Conservation (phyloP, 2,329 filamentous ascomycete species). For the Trichoderma koningiopsis region DNA sequence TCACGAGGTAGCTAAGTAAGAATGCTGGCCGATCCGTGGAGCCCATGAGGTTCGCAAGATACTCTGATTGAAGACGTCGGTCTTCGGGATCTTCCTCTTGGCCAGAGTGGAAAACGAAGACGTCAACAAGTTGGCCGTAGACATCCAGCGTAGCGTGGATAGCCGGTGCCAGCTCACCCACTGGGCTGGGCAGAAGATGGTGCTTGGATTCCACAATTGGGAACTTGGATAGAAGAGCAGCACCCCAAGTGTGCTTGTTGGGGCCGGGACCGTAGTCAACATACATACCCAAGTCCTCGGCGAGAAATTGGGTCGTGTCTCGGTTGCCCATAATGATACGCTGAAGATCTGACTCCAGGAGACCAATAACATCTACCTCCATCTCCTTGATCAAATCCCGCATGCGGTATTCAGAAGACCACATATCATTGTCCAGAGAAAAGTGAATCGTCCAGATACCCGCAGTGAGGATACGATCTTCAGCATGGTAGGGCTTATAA, state of each 20-base stretch:
- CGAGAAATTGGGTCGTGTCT: constrained; percentile 91
- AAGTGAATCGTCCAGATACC: constrained; percentile 99
- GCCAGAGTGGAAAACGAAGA: constrained; percentile 98
- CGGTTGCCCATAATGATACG: constrained; percentile 99
- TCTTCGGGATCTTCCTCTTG: constrained; percentile 97
- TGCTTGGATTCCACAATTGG: constrained; percentile 97
- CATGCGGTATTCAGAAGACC: constrained; percentile 93
- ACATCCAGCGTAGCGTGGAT: constrained; percentile 96
- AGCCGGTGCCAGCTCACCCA: constrained; percentile 91
- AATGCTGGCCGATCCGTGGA: constrained; percentile 77
- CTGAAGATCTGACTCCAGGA: constrained; percentile 90
- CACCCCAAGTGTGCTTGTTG: constrained; percentile 98
- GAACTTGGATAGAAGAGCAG: constrained; percentile 91
- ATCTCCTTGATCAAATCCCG: constrained; percentile 86
- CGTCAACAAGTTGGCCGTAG: constrained; percentile 85
- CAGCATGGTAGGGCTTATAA: constrained; percentile 84
- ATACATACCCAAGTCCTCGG: constrained; percentile 97
- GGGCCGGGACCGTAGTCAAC: constrained; percentile 96
- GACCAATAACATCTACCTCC: constrained; percentile 96
- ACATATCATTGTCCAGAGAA: constrained; percentile 97
- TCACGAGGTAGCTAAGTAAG: constrained; percentile 89
- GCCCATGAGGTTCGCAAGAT: constrained; percentile 86
- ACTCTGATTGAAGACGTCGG: constrained; percentile 80
- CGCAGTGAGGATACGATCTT: constrained; percentile 85
- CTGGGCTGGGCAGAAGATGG: constrained; percentile 88